Conservation (phyloP, 306 rosid species). For the Heteromeles arbutifolia region DNA sequence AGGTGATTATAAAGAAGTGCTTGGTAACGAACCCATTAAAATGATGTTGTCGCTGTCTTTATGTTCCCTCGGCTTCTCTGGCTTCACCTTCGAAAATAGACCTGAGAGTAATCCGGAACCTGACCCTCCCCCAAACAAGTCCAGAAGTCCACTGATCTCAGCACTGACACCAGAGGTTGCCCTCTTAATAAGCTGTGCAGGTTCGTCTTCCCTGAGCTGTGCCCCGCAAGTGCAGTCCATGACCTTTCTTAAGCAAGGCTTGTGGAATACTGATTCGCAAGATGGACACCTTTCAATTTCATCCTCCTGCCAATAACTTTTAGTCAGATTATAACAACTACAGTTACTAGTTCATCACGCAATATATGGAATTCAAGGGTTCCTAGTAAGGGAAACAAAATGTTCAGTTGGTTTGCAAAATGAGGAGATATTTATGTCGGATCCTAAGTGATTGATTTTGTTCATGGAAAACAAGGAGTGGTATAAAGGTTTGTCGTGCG, state of each 20-base stretch:
- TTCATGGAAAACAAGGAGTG: background rate
- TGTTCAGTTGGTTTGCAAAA: background rate
- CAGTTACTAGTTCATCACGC: background rate
- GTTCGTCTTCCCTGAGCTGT: slow-evolving; percentile 37
- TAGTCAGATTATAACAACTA: slow-evolving; percentile 18
- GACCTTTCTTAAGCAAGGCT: slow-evolving; percentile 67
- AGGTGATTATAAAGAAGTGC: slow-evolving; percentile 42
- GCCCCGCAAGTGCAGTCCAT: slow-evolving; percentile 60
- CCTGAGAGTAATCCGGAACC: slow-evolving; percentile 64
- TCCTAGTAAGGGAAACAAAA: background rate
- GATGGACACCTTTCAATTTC: slow-evolving; percentile 62
- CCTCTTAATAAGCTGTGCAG: slow-evolving; percentile 26
- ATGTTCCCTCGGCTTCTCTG: slow-evolving; percentile 34
- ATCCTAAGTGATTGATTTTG: background rate
- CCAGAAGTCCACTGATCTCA: slow-evolving; percentile 41
- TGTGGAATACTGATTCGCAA: slow-evolving; percentile 72
- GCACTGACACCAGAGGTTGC: slow-evolving; percentile 22
- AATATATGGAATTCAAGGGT: background rate
- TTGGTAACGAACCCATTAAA: slow-evolving; percentile 84
- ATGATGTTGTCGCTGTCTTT: slow-evolving; percentile 57
- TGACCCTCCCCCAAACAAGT: slow-evolving; percentile 47
- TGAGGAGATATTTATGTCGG: background rate
- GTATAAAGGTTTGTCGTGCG: background rate
- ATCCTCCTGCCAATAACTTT: slow-evolving; percentile 57
- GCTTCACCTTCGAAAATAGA: slow-evolving; percentile 45